phyloP scores from a whole-genome alignment of 495 filamentous ascomycete species.

The Polyplosphaeria fusca region DNA sequence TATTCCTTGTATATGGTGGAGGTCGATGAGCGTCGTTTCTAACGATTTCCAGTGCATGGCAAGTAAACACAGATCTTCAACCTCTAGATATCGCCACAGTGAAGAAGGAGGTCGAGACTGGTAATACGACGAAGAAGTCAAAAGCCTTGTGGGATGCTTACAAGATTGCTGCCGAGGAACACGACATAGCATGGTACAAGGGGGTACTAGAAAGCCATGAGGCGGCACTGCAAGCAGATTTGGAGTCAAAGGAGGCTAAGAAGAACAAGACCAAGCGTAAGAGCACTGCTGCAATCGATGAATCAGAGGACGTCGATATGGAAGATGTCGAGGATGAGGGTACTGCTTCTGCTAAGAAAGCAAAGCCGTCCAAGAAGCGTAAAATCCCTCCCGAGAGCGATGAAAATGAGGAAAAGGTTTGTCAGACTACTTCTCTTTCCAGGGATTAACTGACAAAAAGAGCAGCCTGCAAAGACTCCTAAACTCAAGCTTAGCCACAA shows the following conservation, averaged over 20 bases:
- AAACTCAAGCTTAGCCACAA: constrained; percentile 58
- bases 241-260: constrained; percentile 53
- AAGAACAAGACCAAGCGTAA: constrained; percentile 49
- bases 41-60: constrained; percentile 68
- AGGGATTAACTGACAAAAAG: not conserved
- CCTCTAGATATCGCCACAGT: constrained; percentile 69
- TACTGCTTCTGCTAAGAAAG: constrained; percentile 52
- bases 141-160: constrained; percentile 74
- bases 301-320: constrained; percentile 73
- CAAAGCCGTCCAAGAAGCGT: constrained; percentile 61
- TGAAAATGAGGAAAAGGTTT: constrained; percentile 61
- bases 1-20: too few species aligned
- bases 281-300: constrained; percentile 45
- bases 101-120: constrained; percentile 59
- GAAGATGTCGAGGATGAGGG: constrained; percentile 58
- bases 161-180: constrained; percentile 64
- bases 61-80: constrained; percentile 71
- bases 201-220: constrained; percentile 61
- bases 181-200: constrained; percentile 75
- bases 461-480: constrained; percentile 56
- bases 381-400: constrained; percentile 66
- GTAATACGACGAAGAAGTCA: constrained; percentile 53
- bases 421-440: not conserved
- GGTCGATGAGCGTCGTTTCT: too few species aligned
- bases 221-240: constrained; percentile 54